A percentile compares a stretch with the other conserved stretches of the same genome.
These are phyloP conservation scores for Colletotrichum abscissum DNA, from an alignment of 2,329 filamentous ascomycete species.

Conservation along the genomic window DNA sequence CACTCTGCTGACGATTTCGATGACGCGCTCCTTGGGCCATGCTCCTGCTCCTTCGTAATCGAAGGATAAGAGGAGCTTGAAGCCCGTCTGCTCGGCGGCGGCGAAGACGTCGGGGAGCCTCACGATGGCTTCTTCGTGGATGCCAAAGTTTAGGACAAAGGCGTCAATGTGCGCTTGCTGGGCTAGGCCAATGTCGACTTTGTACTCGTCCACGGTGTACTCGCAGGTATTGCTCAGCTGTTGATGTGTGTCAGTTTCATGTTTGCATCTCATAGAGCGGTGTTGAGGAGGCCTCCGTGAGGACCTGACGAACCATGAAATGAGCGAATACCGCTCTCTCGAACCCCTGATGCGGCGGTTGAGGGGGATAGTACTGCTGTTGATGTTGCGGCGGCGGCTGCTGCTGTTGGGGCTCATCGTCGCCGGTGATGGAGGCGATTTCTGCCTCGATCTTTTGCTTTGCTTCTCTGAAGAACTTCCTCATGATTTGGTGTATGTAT, in stretches of 20 bases:
- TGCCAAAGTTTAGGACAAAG: conserved; percentile 32
- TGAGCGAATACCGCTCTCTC: conserved; percentile 31
- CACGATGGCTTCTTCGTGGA: conserved; percentile 34
- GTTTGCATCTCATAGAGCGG: not conserved
- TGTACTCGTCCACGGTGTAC: conserved; percentile 28
- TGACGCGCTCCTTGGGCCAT: conserved; percentile 28
- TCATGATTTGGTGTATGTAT: conserved; percentile 11
- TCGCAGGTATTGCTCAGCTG: conserved; percentile 34
- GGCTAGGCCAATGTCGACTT: conserved; percentile 28
- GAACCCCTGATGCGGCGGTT: conserved; percentile 8
- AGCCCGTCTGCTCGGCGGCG: conserved; percentile 29
- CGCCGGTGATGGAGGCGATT: conserved; percentile 30
- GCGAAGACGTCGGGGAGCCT: conserved; percentile 28
- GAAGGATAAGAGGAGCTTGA: conserved; percentile 33
- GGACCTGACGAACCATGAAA: conserved; percentile 21
- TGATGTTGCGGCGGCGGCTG: not conserved
- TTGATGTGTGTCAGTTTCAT: not conserved
- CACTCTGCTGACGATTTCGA: conserved; percentile 25
- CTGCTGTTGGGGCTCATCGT: conserved; percentile 25
- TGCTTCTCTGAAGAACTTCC: conserved; percentile 31
- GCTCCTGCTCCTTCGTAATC: conserved; percentile 34
- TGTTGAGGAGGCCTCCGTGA: not conserved
- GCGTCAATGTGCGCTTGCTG: conserved; percentile 35
- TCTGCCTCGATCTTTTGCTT: conserved; percentile 34
- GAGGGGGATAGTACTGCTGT: not conserved